Evolutionary conservation across 106 monocot species (phyloP).

Genomic region (Dendrobium officinale): DNA sequence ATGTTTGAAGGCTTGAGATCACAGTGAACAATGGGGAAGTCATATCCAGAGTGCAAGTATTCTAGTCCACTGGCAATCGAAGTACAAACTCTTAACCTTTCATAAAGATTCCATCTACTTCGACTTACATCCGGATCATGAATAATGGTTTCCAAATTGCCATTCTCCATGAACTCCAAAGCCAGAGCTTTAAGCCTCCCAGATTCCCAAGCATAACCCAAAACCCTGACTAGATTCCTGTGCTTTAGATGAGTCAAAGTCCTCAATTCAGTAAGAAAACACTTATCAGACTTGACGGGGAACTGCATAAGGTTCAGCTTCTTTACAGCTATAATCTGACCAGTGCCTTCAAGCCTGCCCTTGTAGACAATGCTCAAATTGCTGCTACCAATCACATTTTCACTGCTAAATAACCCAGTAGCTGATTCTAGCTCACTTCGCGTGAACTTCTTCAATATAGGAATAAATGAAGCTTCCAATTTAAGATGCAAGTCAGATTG

Average conservation of each 20-base stretch:
- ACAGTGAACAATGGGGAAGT: constrained; percentile 74
- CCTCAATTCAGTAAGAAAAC: constrained; percentile 62
- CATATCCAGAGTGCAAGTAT: constrained; percentile 77
- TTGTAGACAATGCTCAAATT: constrained; percentile 78
- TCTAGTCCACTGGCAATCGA: constrained; percentile 60
- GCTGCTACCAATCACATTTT: constrained; percentile 70
- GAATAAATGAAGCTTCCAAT: constrained; percentile 11
- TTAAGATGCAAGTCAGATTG: neutral
- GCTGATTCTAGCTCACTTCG: constrained; percentile 38
- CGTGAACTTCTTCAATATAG: constrained; percentile 59
- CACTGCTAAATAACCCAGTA: constrained; percentile 51
- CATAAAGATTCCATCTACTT: constrained; percentile 48
- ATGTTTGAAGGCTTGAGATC: constrained; percentile 93
- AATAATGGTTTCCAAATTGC: constrained; percentile 58
- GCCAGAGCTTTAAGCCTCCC: constrained; percentile 57
- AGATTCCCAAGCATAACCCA: constrained; percentile 71
- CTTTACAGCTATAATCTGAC: constrained; percentile 56
- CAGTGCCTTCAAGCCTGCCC: constrained; percentile 38
- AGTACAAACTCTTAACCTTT: constrained; percentile 47
- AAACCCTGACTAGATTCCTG: constrained; percentile 65
- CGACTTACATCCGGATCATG: constrained; percentile 18
- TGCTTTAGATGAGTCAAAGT: constrained; percentile 56
- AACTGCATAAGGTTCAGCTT: constrained; percentile 60
- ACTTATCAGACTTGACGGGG: constrained; percentile 55
- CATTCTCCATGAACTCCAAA: constrained; percentile 74